Percentiles rank a stretch among this genome's conserved stretches.
Evolutionary conservation across 2,329 filamentous ascomycete genomes (phyloP).

Genomic region (Endocalyx cinctus): DNA sequence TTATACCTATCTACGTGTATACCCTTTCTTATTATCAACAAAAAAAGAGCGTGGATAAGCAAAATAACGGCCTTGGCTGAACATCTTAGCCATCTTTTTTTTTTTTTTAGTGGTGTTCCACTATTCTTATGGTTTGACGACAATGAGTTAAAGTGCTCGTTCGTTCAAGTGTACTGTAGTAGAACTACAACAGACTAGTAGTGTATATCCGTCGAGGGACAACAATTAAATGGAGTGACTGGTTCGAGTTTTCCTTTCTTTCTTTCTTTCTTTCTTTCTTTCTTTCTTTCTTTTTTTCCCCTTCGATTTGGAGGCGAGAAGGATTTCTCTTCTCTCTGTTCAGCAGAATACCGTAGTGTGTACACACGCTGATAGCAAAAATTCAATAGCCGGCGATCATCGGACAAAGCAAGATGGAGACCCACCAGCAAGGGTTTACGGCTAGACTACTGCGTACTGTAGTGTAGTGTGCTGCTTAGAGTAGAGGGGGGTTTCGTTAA

Average conservation of each 20-base stretch:
- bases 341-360: too few species aligned
- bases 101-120: too few species aligned
- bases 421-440: constrained; percentile 20
- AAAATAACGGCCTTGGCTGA: too few species aligned
- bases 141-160: too few species aligned
- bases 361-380: constrained; percentile 5
- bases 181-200: constrained; percentile 1
- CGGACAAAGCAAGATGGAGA: constrained; percentile 25
- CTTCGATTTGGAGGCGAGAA: too few species aligned
- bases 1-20: too few species aligned
- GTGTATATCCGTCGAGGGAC: not conserved
- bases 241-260: not conserved
- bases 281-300: too few species aligned
- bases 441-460: constrained; percentile 17
- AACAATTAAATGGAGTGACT: too few species aligned
- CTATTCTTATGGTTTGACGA: not conserved
- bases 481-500: constrained; percentile 20
- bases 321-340: too few species aligned
- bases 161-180: too few species aligned
- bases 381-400: constrained; percentile 26
- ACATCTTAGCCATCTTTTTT: not conserved
- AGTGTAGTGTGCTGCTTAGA: too few species aligned
- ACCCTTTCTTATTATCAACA: not conserved
- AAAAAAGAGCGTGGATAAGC: too few species aligned
- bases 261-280: not conserved